Evolutionary conservation across 164 flowering plant genomes (phyloP), one percentile per base, ranked within the genome.

Genomic region (Magnolia kwangsiensis): DNA sequence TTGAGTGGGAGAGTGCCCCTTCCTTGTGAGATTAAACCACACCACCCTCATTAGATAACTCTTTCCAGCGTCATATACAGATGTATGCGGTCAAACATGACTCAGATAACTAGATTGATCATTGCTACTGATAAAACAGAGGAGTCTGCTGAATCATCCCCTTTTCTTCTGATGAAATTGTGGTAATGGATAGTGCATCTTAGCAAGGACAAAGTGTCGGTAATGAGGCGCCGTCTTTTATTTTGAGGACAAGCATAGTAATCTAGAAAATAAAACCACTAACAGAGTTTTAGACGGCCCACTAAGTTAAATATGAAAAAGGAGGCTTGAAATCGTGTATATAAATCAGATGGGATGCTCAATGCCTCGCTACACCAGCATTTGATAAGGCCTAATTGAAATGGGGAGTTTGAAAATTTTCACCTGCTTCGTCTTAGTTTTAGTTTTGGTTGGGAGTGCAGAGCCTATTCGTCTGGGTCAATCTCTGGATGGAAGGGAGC

Each of bases 1-100:
- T 65, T 13, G 68, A 23, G 68, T 21, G 37, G 68, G 24, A 65
- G 68, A 65, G 68, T 24, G 37, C 68, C 68, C 68, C 68, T 65
- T 10, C 37, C 29, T 2, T 65, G 68, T 27, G 24, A 11, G 68
- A 24, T 13, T 23, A 4, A 29, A 13, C 68, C 21, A 9, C 13
- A 13, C 1, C 29, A 65, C 24, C 24, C 68, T 21, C 10, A 24
- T 65, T 29, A 2, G 8, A 65, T 37, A 37, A 37, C 45, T 16
- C 68, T 65, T 65, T 65, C 68, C 68, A 65, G 68, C 68, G 13
- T 65, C 68, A 65, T 29, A 65, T 21, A 9, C 29, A 9, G 45
- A 37, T 37, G 45, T 37, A 37, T 37, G 45, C 4, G 45, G 45
- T 37, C 45, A 37, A 37, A 37, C 45, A 37, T 37, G 45, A 37